Percentiles rank a stretch among this genome's conserved stretches.
Evolutionary conservation across 495 filamentous ascomycete species (phyloP).

Genomic region (Hypoxylon cercidicola): DNA sequence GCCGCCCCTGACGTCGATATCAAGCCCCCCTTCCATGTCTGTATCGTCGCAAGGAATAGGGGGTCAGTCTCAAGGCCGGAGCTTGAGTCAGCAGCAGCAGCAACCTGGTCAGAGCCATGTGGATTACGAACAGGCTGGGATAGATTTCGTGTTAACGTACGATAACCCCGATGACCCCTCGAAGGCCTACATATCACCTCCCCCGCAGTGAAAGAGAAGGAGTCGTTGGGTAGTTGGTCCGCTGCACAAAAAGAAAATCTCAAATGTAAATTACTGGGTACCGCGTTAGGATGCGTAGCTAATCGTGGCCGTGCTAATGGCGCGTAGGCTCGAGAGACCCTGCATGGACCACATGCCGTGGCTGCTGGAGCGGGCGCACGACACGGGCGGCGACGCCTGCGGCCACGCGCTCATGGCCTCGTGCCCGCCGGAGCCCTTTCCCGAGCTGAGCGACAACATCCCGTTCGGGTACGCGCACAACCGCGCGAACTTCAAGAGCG

Average conservation of each 20-base stretch:
- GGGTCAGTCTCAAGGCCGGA: conserved; percentile 47
- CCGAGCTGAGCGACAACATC: conserved; percentile 57
- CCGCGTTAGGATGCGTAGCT: conserved; percentile 38
- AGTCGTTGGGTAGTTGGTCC: conserved; percentile 29
- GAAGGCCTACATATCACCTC: conserved; percentile 73
- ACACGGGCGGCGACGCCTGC: conserved; percentile 63
- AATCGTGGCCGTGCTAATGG: conserved; percentile 47
- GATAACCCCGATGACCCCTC: conserved; percentile 63
- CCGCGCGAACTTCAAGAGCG: conserved; percentile 55
- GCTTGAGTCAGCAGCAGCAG: conserved; percentile 48
- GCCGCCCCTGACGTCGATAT: conserved; percentile 52
- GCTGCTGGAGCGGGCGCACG: conserved; percentile 68
- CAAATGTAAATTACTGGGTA: conserved; percentile 39
- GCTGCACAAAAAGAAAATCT: no score
- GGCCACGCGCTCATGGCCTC: conserved; percentile 92
- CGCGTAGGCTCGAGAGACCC: conserved; percentile 84
- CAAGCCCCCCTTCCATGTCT: conserved; percentile 49
- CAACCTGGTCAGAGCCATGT: conserved; percentile 55
- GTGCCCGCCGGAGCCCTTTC: conserved; percentile 74
- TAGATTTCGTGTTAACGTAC: conserved; percentile 97
- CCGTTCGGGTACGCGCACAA: conserved; percentile 58
- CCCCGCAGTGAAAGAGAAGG: conserved; percentile 62
- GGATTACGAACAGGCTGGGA: conserved; percentile 88
- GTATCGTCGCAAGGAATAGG: conserved; percentile 50
- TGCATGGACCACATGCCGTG: conserved; percentile 95